Evolutionary conservation across 176 grass and related monocot genomes (phyloP).

Genomic region (Aegilops sharonensis): DNA sequence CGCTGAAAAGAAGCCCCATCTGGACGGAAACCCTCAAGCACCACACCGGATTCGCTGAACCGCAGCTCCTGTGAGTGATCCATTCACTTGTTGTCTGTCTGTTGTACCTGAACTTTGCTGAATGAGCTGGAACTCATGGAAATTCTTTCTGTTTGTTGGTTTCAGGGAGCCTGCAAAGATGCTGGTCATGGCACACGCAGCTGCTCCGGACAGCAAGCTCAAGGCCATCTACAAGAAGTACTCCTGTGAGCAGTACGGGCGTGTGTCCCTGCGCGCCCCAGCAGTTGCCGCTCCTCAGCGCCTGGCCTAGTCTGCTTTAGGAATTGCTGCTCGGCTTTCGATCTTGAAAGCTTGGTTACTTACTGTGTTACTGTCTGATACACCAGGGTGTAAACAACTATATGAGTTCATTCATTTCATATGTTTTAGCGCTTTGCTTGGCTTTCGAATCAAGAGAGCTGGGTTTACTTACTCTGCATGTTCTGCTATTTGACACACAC

Average conservation of each 20-base stretch:
- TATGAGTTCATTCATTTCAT: neutral
- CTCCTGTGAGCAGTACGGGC: constrained; percentile 9
- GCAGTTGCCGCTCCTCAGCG: neutral
- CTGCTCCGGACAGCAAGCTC: constrained; percentile 32
- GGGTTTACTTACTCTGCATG: neutral
- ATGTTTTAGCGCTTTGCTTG: neutral
- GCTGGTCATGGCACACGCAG: constrained; percentile 34
- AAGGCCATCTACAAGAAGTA: constrained; percentile 58
- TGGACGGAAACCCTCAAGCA: constrained; percentile 65
- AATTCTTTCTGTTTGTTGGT: neutral
- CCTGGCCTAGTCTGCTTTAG: neutral
- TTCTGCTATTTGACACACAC: neutral
- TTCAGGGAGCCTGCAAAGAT: constrained; percentile 40
- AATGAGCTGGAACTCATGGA: neutral
- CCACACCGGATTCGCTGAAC: constrained; percentile 54
- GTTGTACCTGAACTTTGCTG: neutral
- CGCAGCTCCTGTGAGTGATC: constrained; percentile 46
- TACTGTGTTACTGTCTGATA: neutral
- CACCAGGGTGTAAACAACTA: neutral
- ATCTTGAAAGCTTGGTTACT: neutral
- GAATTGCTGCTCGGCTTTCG: neutral
- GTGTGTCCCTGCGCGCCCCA: constrained; percentile 32
- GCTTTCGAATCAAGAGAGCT: neutral
- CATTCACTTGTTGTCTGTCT: neutral
- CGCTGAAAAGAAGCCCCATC: constrained; percentile 60